Conservation (phyloP, 768 basidiomycete genomes). For the Artomyces pyxidatus region DNA sequence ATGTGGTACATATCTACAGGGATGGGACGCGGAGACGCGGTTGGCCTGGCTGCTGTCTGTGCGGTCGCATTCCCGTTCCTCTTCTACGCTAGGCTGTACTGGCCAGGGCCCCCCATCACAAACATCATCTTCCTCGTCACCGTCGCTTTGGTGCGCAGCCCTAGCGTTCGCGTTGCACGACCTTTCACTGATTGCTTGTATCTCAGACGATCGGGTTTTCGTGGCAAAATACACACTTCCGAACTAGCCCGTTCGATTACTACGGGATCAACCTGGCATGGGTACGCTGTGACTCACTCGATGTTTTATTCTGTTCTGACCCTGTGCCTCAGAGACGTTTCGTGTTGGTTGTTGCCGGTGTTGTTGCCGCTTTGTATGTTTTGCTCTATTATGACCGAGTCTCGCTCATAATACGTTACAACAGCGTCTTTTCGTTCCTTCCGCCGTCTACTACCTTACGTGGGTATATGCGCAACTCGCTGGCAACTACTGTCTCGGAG, state of each 20-base stretch:
- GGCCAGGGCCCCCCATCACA: conserved; percentile 66
- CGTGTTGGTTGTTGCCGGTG: conserved; percentile 61
- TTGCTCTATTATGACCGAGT: conserved; percentile 11
- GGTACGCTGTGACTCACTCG: conserved; percentile 30
- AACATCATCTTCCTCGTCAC: conserved; percentile 65
- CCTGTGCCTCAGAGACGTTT: conserved; percentile 44
- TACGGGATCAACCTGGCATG: conserved; percentile 64
- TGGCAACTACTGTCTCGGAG: conserved; percentile 61
- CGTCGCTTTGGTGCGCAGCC: conserved; percentile 41
- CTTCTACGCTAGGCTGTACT: conserved; percentile 64
- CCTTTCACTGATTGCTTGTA: not conserved
- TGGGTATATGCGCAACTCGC: conserved; percentile 57
- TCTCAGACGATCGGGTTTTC: conserved; percentile 64
- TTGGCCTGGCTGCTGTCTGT: conserved; percentile 60
- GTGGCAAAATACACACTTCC: conserved; percentile 50
- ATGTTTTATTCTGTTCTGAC: not conserved
- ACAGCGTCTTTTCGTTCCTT: conserved; percentile 58
- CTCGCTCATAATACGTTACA: not conserved
- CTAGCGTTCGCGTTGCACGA: not conserved
- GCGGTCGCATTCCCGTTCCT: conserved; percentile 67
- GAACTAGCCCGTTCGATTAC: conserved; percentile 42
- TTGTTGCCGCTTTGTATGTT: conserved; percentile 67
- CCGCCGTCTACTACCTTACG: conserved; percentile 75
- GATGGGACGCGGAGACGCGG: conserved; percentile 48
- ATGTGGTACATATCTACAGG: conserved; percentile 77